Evolutionary conservation across 345 rosid species (phyloP), one percentile per base, ranked within the genome.

Genomic region (Lenwebbia sp.): DNA sequence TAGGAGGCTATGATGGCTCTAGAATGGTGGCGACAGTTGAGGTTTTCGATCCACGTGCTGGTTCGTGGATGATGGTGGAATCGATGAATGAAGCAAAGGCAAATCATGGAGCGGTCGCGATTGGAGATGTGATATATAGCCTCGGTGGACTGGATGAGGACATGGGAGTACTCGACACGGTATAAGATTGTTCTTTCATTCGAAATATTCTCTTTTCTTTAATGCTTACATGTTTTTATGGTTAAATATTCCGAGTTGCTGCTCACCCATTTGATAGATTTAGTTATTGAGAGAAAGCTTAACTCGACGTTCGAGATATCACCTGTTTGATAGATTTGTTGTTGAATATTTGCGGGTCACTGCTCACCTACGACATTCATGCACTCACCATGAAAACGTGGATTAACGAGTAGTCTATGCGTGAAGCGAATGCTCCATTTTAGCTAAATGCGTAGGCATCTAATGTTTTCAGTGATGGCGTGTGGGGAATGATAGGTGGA

Each of bases 1-100:
- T 90, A 9, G 93, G 91, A 25, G 92, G 93, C 13, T 87, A 82
- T 84, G 88, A 89, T 86, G 93, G 92, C 50, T 62, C 40, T 21
- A 78, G 22, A 26, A 91, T 87, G 90, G 86, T 86, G 21, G 82
- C 91, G 25, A 83, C 88, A 28, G 89, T 90, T 13, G 93, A 91
- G 85, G 70, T 90, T 15, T 89, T 84, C 13, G 93, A 91, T 37
- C 93, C 93, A 25, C 90, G 90, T 70, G 84, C 82, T 83, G 88
- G 87, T 56, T 82, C 60, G 6, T 91, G 93, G 92, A 86, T 84
- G 83, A 57, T 40, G 54, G 90, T n/a, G 55, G 88, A 84, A 78
- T 56, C 89, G 47, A 88, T 91, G 93, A 78, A 78, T 33, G 22
- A 22, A 23, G 44, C 87, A 1, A 91, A 91, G 87, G 89, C 90